phyloP scores from a whole-genome alignment of 208 protist genomes.

The Leishmania lainsoni region DNA sequence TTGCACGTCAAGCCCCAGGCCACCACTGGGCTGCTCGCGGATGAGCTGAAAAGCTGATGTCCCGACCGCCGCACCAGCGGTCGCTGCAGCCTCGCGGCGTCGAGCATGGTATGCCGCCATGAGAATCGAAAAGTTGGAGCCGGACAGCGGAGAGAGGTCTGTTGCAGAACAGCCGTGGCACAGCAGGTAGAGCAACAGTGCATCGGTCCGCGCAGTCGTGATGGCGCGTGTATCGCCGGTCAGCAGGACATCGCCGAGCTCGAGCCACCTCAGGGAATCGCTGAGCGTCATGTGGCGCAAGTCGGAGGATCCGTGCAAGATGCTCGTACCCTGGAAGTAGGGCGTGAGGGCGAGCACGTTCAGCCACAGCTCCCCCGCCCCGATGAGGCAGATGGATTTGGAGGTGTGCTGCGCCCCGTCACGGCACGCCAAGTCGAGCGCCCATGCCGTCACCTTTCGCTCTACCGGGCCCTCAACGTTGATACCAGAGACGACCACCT shows the following conservation, averaged over 20 bases:
- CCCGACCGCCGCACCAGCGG: background rate
- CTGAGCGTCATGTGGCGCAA: constrained; percentile 54
- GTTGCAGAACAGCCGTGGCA: constrained; percentile 55
- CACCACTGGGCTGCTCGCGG: constrained; percentile 4
- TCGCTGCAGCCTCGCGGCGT: background rate
- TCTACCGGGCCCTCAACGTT: constrained; percentile 71
- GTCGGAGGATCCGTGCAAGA: constrained; percentile 64
- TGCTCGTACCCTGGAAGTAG: constrained; percentile 61
- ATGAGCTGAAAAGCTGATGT: constrained; percentile 9
- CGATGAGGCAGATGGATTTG: constrained; percentile 78
- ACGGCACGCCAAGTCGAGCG: constrained; percentile 79
- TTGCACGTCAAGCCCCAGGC: constrained; percentile 24
- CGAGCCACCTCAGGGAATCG: constrained; percentile 76
- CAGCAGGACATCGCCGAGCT: constrained; percentile 46
- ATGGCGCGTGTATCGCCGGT: constrained; percentile 50
- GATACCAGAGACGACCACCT: constrained; percentile 78
- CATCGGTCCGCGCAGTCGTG: constrained; percentile 66
- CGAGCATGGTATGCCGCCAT: constrained; percentile 55
- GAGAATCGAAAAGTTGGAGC: constrained; percentile 42
- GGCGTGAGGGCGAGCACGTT: constrained; percentile 73
- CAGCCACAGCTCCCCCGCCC: constrained; percentile 67
- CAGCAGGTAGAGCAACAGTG: constrained; percentile 73
- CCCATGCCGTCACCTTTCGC: constrained; percentile 86
- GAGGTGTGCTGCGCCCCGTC: constrained; percentile 52
- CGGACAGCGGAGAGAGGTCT: constrained; percentile 45